Evolutionary conservation across 352 stramenopile species (phyloP), one percentile per base, ranked within the genome.

Genomic region (Phytophthora melonis): DNA sequence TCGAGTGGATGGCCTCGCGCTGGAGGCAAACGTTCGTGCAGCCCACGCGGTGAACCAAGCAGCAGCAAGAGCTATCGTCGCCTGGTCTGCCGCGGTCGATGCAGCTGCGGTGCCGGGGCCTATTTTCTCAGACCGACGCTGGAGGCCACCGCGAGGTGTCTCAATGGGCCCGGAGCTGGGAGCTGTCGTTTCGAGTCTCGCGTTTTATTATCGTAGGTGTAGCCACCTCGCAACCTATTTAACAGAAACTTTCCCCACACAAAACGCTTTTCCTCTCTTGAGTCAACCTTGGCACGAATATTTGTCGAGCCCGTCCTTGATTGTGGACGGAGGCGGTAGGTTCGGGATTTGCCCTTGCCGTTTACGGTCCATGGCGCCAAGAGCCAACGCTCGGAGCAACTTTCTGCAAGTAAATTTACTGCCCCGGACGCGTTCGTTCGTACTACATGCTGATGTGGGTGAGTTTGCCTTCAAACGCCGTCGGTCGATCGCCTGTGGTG

Each of bases 1-100:
- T 92, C 30, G 30, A 73, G 50, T 82, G 78, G 64, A 56, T 94
- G 63, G 73, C 68, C 2, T 59, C 56, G 30, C 76, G 81, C 30
- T 93, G 80, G 78, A 61, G 62, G 55, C 70, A 75, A 56, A 87
- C 78, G 65, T 76, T 70, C 55, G 47, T 74, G 39, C 58, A 58
- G 5, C 47, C 62, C 25, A 59, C 32, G 3, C 62, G 60, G 32
- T 78, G 65, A 81, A 34, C 41, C 16, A 16, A 50, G 16, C 11
- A 50, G 34, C 34, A 41, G 36, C 36, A 43, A 11, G 10, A 43
- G 14, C 32, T 30, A 45, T 14, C 18, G 32, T 21, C 23, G 53
- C 27, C 53, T 27, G 53, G 54, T 60, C 54, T 60, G 54, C 27
- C 55, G 55, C 36, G 27, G n/a, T 11, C 39, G 18, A 5, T 14